Base-by-base conservation (phyloP, 768 basidiomycete genomes). In the Dioszegia aurantiaca region DNA sequence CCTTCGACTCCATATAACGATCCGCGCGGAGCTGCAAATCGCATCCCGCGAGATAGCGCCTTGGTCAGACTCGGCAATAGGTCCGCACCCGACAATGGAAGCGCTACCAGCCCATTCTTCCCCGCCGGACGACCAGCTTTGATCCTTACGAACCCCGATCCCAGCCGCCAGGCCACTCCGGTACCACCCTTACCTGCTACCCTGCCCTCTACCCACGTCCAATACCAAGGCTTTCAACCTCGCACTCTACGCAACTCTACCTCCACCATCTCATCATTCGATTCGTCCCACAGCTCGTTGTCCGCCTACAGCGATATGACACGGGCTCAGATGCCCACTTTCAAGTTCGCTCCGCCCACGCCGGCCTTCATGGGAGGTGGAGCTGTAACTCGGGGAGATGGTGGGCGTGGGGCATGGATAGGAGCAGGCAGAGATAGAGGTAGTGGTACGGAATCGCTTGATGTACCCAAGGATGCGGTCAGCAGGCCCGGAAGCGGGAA, bases 401-500 rank as follows among this genome's bases (percentile, higher is more conserved):
- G 33, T 33, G 33, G 33, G 33, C 6, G 8, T 6, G 33, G 33
- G 14, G 33, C 14, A 5, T 10, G 27, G 2, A 9, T 14, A 16
- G 26, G 46, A 30, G 16, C 27, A 17, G n/a, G 2, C 9, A 28
- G 37, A 17, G 37, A 40, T 3, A 40, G 51, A 37, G 51, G 21
- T 14, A 27, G 51, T 24, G 3, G 14, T 6, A 14, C 14, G 46
- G 37, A 40, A 28, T 53, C 51, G 24, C 24, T 53, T 5, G 51
- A 53, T 40, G 51, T 53, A 24, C 51, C 51, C 12, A 53, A 40
- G 37, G 51, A 53, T 40, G 51, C 51, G 16, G 36, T 53, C 19
- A 53, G 51, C 23, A 36, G 51, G 51, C 36, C 21, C 14, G 51
- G 51, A 6, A 53, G 51, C 19, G 51, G 17, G 30, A 23, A 28